These are phyloP conservation scores for Balakata baccata DNA, from an alignment of 345 rosid species.

Conservation along the genomic window DNA sequence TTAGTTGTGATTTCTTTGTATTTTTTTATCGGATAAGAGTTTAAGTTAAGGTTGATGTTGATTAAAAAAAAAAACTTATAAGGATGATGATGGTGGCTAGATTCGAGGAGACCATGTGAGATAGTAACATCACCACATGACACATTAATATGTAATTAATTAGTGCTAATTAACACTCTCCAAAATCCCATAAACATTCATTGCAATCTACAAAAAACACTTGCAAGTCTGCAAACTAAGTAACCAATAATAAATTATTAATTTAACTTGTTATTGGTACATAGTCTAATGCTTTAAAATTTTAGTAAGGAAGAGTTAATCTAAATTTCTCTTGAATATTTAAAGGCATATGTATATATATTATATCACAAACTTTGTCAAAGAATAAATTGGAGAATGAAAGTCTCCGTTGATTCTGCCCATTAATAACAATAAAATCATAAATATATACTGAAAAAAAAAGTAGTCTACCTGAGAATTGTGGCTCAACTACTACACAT, in stretches of 20 bases:
- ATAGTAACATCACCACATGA: neutral
- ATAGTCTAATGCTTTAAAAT: too few relatives aligned
- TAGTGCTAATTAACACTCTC: neutral
- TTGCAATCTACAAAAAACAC: neutral
- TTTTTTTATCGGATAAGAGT: too few relatives aligned
- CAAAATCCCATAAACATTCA: neutral
- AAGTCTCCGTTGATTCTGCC: constrained; percentile 70
- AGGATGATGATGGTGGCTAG: neutral
- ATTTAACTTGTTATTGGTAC: too few relatives aligned
- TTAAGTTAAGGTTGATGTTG: too few relatives aligned
- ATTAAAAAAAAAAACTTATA: too few relatives aligned
- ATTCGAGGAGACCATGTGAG: constrained; percentile 10
- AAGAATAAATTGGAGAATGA: constrained; percentile 67
- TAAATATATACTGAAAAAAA: too few relatives aligned
- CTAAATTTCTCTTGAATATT: neutral
- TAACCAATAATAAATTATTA: too few relatives aligned
- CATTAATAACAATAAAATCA: neutral
- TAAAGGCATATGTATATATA: neutral
- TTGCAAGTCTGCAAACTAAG: too few relatives aligned
- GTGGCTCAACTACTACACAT: too few relatives aligned
- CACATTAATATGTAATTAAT: neutral
- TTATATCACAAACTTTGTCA: constrained; percentile 1
- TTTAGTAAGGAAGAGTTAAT: neutral
- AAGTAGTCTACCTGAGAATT: too few relatives aligned
- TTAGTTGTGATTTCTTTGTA: too few relatives aligned